Evolutionary conservation across 2,329 filamentous ascomycete species (phyloP), one percentile per base, ranked within the genome.

Genomic region (Beauveria medogensis): DNA sequence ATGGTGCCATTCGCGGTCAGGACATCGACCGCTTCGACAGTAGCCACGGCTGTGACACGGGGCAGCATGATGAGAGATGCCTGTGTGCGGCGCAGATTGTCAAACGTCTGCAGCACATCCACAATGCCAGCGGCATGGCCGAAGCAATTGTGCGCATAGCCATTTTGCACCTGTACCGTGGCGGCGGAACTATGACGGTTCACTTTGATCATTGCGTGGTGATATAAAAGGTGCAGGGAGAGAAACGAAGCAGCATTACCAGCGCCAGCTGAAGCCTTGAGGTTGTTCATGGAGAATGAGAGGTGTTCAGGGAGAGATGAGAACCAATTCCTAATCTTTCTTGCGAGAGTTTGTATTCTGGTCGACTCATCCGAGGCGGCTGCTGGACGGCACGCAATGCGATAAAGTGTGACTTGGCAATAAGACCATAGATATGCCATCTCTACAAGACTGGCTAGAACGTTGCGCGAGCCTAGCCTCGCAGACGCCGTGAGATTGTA

Each of bases 211-310:
- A 84, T 72, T 0, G 84, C 79, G 52, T 83, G 80, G 68, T 88
- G 81, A 69, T 87, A 87, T n/a, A 89, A 74, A 30, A 87, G 75
- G 69, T 90, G 87, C 71, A 89, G 81, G 1, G 81, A 82, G 59
- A 89, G 73, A 67, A 86, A 87, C 0, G 80, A 78, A 5, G 84
- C 84, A 2, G 81, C 75, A 65, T 81, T 72, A 18, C 73, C 82
- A 28, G 81, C 80, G 34, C 78, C 72, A 7, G 83, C 78, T 47
- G 81, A 82, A 34, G 76, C 74, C 50, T 84, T 79, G 16, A 90
- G 73, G 61, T 88, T 89, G 59, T 78, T 73, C 4, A 77, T 70
- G 3, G 77, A 82, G 67, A 85, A 85, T 10, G 72, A 69, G 28
- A 89, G 73, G 43, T 80, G 73, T 9, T 76, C 69, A 3, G 87